These are phyloP conservation scores for Draba incana DNA, from an alignment of 345 rosid genomes.

Conservation along the genomic window DNA sequence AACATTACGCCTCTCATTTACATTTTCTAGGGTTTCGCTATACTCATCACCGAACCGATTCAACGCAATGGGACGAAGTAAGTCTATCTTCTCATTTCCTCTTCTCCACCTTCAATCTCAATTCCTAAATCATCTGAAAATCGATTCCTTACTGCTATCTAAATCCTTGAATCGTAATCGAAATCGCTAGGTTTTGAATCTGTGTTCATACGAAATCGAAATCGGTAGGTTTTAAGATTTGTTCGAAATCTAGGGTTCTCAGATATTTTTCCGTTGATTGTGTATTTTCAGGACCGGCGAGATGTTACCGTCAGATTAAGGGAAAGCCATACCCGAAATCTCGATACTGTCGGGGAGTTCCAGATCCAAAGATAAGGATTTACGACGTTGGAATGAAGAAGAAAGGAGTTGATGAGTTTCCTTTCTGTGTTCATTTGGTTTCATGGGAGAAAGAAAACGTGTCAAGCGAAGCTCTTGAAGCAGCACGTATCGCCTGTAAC, in stretches of 20 bases:
- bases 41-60: slow-evolving; percentile 1
- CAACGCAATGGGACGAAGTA: slow-evolving; percentile 34
- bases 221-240: not conserved
- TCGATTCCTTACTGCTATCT: not conserved
- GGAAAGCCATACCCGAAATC: slow-evolving; percentile 71
- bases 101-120: slow-evolving; percentile 3
- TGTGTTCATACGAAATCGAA: not conserved
- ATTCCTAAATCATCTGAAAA: not conserved
- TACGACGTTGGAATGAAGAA: slow-evolving; percentile 72
- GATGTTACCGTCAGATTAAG: slow-evolving; percentile 61
- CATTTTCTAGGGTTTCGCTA: slow-evolving; percentile 29
- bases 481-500: slow-evolving; percentile 73
- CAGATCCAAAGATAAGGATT: slow-evolving; percentile 64
- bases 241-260: not conserved
- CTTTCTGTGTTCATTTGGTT: slow-evolving; percentile 70
- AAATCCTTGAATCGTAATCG: not conserved
- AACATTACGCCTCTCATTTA: not conserved
- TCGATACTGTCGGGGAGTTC: slow-evolving; percentile 61
- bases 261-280: not conserved
- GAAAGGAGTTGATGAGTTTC: slow-evolving; percentile 66
- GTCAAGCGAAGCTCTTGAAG: slow-evolving; percentile 66
- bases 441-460: slow-evolving; percentile 74
- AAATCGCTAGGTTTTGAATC: not conserved
- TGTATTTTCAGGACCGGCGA: slow-evolving; percentile 38
- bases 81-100: slow-evolving; percentile 14